Evolutionary conservation across 257 asterid species (phyloP), one percentile per base, ranked within the genome.

Genomic region (Nyctanthes arbortristis): DNA sequence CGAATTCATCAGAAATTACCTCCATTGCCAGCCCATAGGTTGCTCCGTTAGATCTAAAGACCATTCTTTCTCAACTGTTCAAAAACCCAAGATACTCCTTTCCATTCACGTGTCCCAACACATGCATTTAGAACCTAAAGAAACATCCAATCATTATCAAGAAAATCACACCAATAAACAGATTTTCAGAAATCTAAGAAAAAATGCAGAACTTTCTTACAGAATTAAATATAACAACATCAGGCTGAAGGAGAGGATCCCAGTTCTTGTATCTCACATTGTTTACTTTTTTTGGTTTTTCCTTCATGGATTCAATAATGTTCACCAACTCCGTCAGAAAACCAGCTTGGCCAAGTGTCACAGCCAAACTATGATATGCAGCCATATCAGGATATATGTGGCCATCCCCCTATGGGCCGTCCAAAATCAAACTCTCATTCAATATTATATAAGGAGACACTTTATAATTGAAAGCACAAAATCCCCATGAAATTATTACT

Each of bases 21-120:
- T 94, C 99, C 99, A 94, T 94, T 35, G 97, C 96, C 22, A 94
- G 91, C 34, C 99, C 99, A 81, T 83, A 94, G 70, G 90, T 94
- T 71, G 99, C 93, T 74, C 96, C 96, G 75, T 91, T 86, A 64
- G 99, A 96, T 73, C 80, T 82, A 63, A n/a, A 89, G 88, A 63
- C 94, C 88, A 34, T 69, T 75, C 78, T 83, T 91, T 71, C 99
- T 91, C 80, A 94, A 18, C 87, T 94, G 89, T 60, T 91, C 90
- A 83, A 91, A 91, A 37, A 91, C 99, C 99, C 99, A 91, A 4
- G 87, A 84, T 22, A 94, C 99, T 67, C 99, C 99, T 80, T 77
- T 94, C 99, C 97, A 94, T 74, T 91, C 97, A 75, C 86, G 80
- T 35, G 85, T 78, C 7, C 88, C 76, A 63, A 91, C 97, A 72